phyloP scores from a whole-genome alignment of 192 early-diverging fungal species.

The Coemansia asiatica region DNA sequence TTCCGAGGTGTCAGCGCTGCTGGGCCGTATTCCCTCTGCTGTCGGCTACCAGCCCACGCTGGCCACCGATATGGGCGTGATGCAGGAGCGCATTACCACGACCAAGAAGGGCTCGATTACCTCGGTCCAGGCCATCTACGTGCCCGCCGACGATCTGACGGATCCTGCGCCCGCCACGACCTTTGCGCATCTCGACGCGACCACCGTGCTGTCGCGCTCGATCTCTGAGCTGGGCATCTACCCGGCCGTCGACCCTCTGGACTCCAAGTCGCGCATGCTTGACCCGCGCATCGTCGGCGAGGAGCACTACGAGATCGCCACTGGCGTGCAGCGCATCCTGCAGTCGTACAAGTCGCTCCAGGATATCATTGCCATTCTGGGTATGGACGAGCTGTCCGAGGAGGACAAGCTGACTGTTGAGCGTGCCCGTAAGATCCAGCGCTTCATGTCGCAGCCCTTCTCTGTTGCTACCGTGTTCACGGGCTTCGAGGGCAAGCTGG shows the following conservation, averaged over 20 bases:
- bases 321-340: slow-evolving; percentile 91
- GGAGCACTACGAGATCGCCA: slow-evolving; percentile 93
- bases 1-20: slow-evolving; percentile 98
- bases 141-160: slow-evolving; percentile 99
- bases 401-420: slow-evolving; percentile 98
- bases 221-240: slow-evolving; percentile 99
- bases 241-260: slow-evolving; percentile 97
- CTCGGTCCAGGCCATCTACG: slow-evolving; percentile 97
- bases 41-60: slow-evolving; percentile 99
- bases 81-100: slow-evolving; percentile 99
- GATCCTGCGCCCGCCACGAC: slow-evolving; percentile 99
- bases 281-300: slow-evolving; percentile 96
- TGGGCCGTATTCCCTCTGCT: slow-evolving; percentile 99
- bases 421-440: slow-evolving; percentile 99
- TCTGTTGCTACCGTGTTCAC: slow-evolving; percentile 95
- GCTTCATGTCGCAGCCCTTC: slow-evolving; percentile 99
- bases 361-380: slow-evolving; percentile 99
- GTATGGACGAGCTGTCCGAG: slow-evolving; percentile 99
- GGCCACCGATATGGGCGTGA: slow-evolving; percentile 98
- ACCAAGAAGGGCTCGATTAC: slow-evolving; percentile 99
- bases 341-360: slow-evolving; percentile 99
- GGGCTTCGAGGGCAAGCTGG: slow-evolving; percentile 95
- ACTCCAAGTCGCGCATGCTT: slow-evolving; percentile 97
- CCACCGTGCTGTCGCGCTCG: slow-evolving; percentile 97
- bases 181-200: slow-evolving; percentile 99